Conservation (phyloP, 768 basidiomycete species). For the Antrodiella citrinella region DNA sequence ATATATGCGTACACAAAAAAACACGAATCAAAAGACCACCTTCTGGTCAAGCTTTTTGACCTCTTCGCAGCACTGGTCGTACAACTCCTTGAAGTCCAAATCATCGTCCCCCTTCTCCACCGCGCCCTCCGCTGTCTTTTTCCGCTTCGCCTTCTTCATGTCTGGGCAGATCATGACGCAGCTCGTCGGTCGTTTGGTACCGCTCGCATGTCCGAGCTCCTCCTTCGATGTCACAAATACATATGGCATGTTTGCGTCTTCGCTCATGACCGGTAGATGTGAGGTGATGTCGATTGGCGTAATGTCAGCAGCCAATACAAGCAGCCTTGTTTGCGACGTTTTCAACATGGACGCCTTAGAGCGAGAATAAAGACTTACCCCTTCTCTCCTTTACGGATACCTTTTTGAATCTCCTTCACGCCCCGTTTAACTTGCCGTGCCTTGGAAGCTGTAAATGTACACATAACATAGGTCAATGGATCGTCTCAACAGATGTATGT, state of each 20-base stretch:
- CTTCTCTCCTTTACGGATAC: conserved; percentile 94
- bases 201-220: conserved; percentile 90
- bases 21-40: conserved; percentile 45
- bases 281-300: conserved; percentile 98
- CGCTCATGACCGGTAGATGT: conserved; percentile 88
- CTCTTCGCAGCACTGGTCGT: conserved; percentile 81
- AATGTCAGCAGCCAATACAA: conserved; percentile 93
- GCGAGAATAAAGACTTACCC: conserved; percentile 46
- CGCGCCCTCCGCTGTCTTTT: conserved; percentile 34
- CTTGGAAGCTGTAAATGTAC: conserved; percentile 69
- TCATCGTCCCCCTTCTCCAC: conserved; percentile 51
- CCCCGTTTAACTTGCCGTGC: conserved; percentile 93
- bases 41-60: conserved; percentile 73
- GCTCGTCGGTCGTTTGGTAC: conserved; percentile 96
- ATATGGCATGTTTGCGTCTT: conserved; percentile 89
- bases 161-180: conserved; percentile 93
- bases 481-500: not conserved
- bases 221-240: conserved; percentile 89
- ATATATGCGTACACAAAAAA: conserved; percentile 7
- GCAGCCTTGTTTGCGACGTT: too few species aligned
- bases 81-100: conserved; percentile 80
- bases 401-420: conserved; percentile 98
- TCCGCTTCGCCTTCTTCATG: conserved; percentile 60
- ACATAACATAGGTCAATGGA: not conserved
- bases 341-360: conserved; percentile 3